Conservation (phyloP, 805 yeast species). For the Teunomyces stri region DNA sequence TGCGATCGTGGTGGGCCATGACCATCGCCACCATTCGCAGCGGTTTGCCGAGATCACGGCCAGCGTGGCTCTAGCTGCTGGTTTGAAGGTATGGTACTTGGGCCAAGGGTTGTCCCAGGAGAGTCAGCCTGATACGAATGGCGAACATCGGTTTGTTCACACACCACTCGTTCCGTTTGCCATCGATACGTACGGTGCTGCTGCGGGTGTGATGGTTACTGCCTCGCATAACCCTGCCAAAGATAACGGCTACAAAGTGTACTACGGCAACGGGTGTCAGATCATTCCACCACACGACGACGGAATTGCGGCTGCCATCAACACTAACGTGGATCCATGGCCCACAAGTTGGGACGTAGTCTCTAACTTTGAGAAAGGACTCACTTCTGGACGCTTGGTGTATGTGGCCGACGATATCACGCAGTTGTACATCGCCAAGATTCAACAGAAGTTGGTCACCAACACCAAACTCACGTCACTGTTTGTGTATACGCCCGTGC, state of each 20-base stretch:
- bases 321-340: constrained; percentile 61
- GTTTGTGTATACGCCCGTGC: constrained; percentile 90
- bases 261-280: constrained; percentile 92
- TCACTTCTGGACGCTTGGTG: constrained; percentile 25
- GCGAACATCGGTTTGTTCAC: constrained; percentile 44
- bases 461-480: constrained; percentile 27
- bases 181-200: constrained; percentile 58
- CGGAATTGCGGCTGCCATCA: constrained; percentile 65
- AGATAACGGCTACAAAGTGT: constrained; percentile 94
- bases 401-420: constrained; percentile 44
- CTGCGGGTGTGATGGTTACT: constrained; percentile 89
- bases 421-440: constrained; percentile 35
- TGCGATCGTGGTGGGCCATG: constrained; percentile 81
- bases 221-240: constrained; percentile 84
- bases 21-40: constrained; percentile 80
- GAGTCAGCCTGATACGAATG: constrained; percentile 17
- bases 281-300: constrained; percentile 89
- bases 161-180: constrained; percentile 94
- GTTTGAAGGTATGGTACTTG: constrained; percentile 67
- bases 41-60: constrained; percentile 80
- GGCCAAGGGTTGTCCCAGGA: constrained; percentile 38
- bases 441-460: constrained; percentile 30
- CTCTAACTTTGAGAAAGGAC: constrained; percentile 30
- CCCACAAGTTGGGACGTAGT: constrained; percentile 46
- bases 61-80: constrained; percentile 63